These are phyloP conservation scores for Pythium apleroticum DNA, from an alignment of 352 stramenopile genomes.

Conservation along the genomic window DNA sequence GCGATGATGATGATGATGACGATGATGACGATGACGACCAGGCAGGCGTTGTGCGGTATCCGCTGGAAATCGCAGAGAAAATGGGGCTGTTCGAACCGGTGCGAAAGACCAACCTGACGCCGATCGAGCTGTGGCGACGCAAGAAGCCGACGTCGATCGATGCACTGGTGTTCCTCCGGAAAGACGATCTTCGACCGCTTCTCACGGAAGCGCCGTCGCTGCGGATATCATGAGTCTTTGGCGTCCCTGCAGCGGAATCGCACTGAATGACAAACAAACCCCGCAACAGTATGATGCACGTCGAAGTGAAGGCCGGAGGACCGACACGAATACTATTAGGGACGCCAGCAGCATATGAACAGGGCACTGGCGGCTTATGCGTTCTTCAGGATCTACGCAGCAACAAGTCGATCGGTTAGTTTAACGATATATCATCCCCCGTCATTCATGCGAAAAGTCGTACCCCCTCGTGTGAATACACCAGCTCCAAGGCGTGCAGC, in stretches of 20 bases:
- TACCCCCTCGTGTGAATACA: constrained; percentile 73
- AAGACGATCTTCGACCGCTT: constrained; percentile 3
- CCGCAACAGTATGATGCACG: too few species aligned
- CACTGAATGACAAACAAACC: too few species aligned
- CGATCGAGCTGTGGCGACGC: constrained; percentile 1
- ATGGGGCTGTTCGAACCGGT: constrained; percentile 19
- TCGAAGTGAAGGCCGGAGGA: background rate
- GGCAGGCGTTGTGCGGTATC: constrained; percentile 7
- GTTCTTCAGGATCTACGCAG: constrained; percentile 44
- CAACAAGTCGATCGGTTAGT: background rate
- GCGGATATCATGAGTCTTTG: too few species aligned
- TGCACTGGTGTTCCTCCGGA: constrained; percentile 27
- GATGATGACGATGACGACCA: background rate
- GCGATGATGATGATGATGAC: background rate
- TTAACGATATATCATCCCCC: background rate
- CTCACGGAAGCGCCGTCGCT: too few species aligned
- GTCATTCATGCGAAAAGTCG: too few species aligned
- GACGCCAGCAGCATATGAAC: constrained; percentile 1
- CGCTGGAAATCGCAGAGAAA: constrained; percentile 10
- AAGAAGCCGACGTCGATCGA: constrained; percentile 17
- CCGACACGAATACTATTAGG: constrained; percentile 9
- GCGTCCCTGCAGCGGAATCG: too few species aligned
- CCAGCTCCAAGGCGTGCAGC: constrained; percentile 72
- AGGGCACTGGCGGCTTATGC: constrained; percentile 20
- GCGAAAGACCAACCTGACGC: background rate